Conservation (phyloP, 495 filamentous ascomycete species). For the Stereocaulon alpinum region DNA sequence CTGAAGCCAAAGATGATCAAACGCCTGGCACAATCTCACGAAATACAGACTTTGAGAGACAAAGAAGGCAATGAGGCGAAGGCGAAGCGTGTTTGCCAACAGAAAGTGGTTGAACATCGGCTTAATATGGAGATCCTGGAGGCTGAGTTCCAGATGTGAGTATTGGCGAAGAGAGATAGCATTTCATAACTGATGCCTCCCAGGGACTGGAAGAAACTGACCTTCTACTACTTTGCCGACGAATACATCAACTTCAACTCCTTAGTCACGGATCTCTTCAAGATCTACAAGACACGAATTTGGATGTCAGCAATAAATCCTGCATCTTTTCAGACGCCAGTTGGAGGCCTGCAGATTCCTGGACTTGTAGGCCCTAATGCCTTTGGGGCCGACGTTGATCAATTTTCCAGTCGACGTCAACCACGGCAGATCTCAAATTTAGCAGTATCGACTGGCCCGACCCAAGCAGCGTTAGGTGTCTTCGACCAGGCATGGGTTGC, state of each 20-base stretch:
- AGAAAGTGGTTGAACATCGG: slow-evolving; percentile 89
- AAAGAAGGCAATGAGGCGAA: slow-evolving; percentile 98
- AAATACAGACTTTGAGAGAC: slow-evolving; percentile 75
- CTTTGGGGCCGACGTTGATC: slow-evolving; percentile 36
- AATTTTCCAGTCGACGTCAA: slow-evolving; percentile 38
- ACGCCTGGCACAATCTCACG: slow-evolving; percentile 79
- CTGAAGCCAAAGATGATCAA: slow-evolving; percentile 95
- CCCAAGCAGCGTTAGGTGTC: background rate
- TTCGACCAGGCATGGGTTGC: slow-evolving; percentile 16
- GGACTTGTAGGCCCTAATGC: slow-evolving; percentile 53
- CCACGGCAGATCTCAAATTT: slow-evolving; percentile 24
- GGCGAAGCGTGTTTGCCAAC: slow-evolving; percentile 89
- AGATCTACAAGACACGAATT: slow-evolving; percentile 96
- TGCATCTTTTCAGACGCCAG: slow-evolving; percentile 85
- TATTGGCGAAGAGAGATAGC: background rate
- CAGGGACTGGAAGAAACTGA: slow-evolving; percentile 98
- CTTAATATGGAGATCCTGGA: slow-evolving; percentile 98
- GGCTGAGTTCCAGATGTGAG: slow-evolving; percentile 98
- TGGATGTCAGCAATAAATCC: slow-evolving; percentile 99
- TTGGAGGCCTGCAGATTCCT: slow-evolving; percentile 56
- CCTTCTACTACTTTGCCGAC: slow-evolving; percentile 97
- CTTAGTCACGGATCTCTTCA: slow-evolving; percentile 93
- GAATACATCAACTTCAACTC: slow-evolving; percentile 98
- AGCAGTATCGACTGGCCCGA: slow-evolving; percentile 5
- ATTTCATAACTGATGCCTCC: slow-evolving; percentile 15